phyloP scores from a whole-genome alignment of 2,329 filamentous ascomycete genomes.

The Hysterium pulicare region DNA sequence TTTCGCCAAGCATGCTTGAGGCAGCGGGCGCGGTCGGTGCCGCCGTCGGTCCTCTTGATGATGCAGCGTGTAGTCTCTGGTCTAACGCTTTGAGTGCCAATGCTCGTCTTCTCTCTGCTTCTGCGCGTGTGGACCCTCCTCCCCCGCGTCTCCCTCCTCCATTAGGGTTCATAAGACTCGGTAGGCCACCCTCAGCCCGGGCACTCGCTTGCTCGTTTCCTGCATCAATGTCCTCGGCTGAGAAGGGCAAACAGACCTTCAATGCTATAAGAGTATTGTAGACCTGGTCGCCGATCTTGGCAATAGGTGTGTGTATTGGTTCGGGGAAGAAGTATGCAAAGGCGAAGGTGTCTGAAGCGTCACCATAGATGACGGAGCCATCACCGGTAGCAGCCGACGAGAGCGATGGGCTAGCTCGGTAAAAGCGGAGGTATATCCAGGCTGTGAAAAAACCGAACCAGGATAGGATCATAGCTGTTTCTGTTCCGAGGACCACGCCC shows the following conservation, averaged over 20 bases:
- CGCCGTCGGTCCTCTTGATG: conserved; percentile 45
- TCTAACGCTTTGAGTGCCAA: conserved; percentile 89
- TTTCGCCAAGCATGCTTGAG: conserved; percentile 39
- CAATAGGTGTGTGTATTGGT: conserved; percentile 72
- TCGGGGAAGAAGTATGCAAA: conserved; percentile 95
- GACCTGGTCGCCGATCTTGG: conserved; percentile 68
- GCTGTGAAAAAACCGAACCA: conserved; percentile 79
- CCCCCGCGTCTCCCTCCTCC: conserved; percentile 43
- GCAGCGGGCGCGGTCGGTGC: conserved; percentile 26
- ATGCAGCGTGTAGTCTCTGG: conserved; percentile 84
- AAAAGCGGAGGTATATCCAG: conserved; percentile 97
- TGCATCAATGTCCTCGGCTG: conserved; percentile 71
- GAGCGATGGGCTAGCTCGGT: conserved; percentile 66
- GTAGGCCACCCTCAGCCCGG: conserved; percentile 59
- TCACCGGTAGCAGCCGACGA: conserved; percentile 54
- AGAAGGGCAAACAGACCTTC: conserved; percentile 80
- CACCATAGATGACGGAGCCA: conserved; percentile 65
- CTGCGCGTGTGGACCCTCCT: conserved; percentile 71
- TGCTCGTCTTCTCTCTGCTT: conserved; percentile 85
- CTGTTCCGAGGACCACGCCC: conserved; percentile 62
- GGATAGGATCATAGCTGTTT: conserved; percentile 75
- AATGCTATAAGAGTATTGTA: conserved; percentile 73
- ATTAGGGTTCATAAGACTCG: conserved; percentile 54
- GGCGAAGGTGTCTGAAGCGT: conserved; percentile 93
- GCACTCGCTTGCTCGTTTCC: conserved; percentile 68